Conservation (phyloP, 2,329 filamentous ascomycete genomes). For the Scedosporium boydii region DNA sequence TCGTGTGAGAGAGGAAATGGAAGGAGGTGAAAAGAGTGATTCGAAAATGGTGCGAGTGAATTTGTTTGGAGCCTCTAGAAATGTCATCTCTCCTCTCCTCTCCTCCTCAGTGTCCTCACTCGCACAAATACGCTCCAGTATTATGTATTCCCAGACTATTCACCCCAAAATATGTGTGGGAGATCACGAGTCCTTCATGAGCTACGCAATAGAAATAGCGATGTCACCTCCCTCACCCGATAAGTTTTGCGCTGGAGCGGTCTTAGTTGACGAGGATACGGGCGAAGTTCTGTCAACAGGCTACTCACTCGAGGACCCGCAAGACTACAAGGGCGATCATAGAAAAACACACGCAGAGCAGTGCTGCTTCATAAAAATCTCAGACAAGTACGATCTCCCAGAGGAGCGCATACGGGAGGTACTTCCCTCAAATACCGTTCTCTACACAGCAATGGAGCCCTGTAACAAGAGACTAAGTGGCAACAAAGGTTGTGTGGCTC, state of each 20-base stretch:
- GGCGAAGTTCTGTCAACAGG: slow-evolving; percentile 29
- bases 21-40: too few relatives aligned
- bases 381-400: slow-evolving; percentile 22
- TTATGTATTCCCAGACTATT: slow-evolving; percentile 1
- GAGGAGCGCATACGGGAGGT: slow-evolving; percentile 25
- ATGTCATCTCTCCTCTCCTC: background rate
- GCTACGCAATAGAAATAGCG: slow-evolving; percentile 24
- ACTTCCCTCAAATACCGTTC: slow-evolving; percentile 25
- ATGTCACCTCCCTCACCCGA: slow-evolving; percentile 23
- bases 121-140: slow-evolving; percentile 5
- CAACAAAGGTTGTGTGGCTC: slow-evolving; percentile 14
- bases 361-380: slow-evolving; percentile 34
- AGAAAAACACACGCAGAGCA: slow-evolving; percentile 32
- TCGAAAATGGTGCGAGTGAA: too few relatives aligned
- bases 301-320: slow-evolving; percentile 28
- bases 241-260: slow-evolving; percentile 32
- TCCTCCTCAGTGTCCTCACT: background rate
- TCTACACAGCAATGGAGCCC: slow-evolving; percentile 37
- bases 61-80: too few relatives aligned
- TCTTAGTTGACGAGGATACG: slow-evolving; percentile 26
- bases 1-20: too few relatives aligned
- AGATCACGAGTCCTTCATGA: slow-evolving; percentile 28
- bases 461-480: slow-evolving; percentile 11
- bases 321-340: slow-evolving; percentile 24
- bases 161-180: slow-evolving; percentile 15